Evolutionary conservation across 352 stramenopile genomes (phyloP), one percentile per base, ranked within the genome.

Genomic region (Phytopythium helicoides): DNA sequence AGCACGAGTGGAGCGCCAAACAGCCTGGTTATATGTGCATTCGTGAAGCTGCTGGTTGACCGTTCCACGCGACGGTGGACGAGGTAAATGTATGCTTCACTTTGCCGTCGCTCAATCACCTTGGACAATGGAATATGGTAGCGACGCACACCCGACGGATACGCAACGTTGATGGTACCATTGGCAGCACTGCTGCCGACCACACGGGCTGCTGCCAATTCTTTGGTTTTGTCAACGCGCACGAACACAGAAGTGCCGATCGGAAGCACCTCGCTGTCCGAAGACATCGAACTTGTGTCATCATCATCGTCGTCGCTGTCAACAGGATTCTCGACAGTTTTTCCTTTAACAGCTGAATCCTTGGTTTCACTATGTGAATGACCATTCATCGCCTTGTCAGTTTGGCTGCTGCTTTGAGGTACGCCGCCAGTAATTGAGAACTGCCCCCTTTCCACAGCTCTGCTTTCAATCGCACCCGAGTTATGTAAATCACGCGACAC

Each of bases 31-130:
- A 92, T 68, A 44, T 92, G 76, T 16, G 81, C 76, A 36, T 92
- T 87, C 23, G 82, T 87, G 54, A 95, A 95, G 38, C 68, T 84
- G 53, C 87, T 81, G 21, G 73, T 86, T 14, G 82, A 89, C 28
- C 81, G 73, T 57, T 94, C 85, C 19, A 94, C 75, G n/a, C 85
- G 73, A 1, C 85, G 85, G 54, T 94, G 85, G 16, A 94, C 85
- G n/a, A 94, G 62, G 40, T 89, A 92, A 11, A 94, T 58, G 35
- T 81, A 87, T 0, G 80, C 80, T 45, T 87, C 71, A 34, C 68
- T 65, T 26, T 73, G 66, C 15, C 59, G 69, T 34, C 78, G 65
- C 31, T 74, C 63, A 4, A 86, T 54, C 19, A 91, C 63, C 50
- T 87, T 87, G 0, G 71, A 71, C 39, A 79, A 42, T 0, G 81